These are phyloP conservation scores for Suhomyces coccinellae DNA, from an alignment of 1,139 yeast species.

Conservation along the genomic window DNA sequence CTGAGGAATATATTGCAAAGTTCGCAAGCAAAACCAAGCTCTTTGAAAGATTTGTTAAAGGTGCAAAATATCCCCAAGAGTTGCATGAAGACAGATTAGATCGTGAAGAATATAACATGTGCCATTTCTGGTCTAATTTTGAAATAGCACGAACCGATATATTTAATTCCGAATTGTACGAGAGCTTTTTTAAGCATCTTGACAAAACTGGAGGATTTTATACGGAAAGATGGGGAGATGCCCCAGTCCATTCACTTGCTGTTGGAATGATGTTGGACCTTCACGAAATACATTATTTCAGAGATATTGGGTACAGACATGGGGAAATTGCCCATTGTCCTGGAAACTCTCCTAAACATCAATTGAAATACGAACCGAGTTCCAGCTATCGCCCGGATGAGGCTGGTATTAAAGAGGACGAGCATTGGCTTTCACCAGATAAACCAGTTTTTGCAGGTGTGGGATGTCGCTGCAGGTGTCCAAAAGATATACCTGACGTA, in stretches of 20 bases:
- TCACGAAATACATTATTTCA: constrained; percentile 76
- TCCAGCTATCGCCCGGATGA: constrained; percentile 11
- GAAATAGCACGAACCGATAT: constrained; percentile 82
- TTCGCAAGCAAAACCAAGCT: constrained; percentile 13
- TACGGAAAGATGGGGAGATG: constrained; percentile 94
- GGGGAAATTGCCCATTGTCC: constrained; percentile 85
- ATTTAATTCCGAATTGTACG: constrained; percentile 64
- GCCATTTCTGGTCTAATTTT: constrained; percentile 94
- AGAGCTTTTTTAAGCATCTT: constrained; percentile 61
- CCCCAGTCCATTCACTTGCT: constrained; percentile 86
- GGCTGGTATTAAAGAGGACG: constrained; percentile 23
- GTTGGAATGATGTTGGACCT: constrained; percentile 68
- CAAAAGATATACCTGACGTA: constrained; percentile 48
- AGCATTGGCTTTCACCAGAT: constrained; percentile 47
- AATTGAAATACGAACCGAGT: constrained; percentile 44
- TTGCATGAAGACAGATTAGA: constrained; percentile 56
- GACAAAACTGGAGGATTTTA: constrained; percentile 80
- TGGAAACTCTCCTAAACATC: constrained; percentile 51
- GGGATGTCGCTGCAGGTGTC: constrained; percentile 88
- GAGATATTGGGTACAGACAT: constrained; percentile 88
- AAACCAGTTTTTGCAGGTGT: constrained; percentile 52
- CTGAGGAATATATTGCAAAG: constrained; percentile 17
- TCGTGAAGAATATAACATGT: constrained; percentile 69
- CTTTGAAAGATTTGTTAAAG: constrained; percentile 23
- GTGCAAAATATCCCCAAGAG: constrained; percentile 30